Conservation (phyloP, 1,284 basidiomycete species). For the Anthracocystis walkeri region DNA sequence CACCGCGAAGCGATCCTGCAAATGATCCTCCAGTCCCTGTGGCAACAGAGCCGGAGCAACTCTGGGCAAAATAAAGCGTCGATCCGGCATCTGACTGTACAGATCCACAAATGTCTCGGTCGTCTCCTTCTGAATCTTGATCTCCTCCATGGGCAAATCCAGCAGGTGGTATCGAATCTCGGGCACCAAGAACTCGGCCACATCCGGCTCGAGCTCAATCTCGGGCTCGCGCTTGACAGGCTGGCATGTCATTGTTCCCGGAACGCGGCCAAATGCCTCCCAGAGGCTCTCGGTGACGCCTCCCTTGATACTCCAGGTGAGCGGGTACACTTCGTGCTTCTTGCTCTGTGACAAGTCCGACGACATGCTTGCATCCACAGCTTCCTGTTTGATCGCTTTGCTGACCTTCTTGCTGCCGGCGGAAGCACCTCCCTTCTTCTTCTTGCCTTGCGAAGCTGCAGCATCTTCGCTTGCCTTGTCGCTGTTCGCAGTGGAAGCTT, state of each 20-base stretch:
- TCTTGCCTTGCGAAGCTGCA: slow-evolving; percentile 18
- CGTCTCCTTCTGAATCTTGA: slow-evolving; percentile 54
- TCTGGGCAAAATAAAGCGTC: slow-evolving; percentile 34
- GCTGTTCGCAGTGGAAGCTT: background rate
- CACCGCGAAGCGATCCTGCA: slow-evolving; percentile 61
- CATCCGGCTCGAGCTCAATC: slow-evolving; percentile 53
- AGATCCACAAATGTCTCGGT: slow-evolving; percentile 47
- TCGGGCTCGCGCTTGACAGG: slow-evolving; percentile 52
- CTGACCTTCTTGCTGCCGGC: slow-evolving; percentile 30
- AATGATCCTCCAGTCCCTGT: slow-evolving; percentile 59
- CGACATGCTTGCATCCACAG: slow-evolving; percentile 5
- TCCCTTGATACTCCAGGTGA: slow-evolving; percentile 52
- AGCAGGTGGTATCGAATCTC: slow-evolving; percentile 53
- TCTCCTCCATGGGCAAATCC: slow-evolving; percentile 52
- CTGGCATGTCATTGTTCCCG: slow-evolving; percentile 56
- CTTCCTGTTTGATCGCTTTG: slow-evolving; percentile 34
- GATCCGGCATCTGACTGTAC: slow-evolving; percentile 46
- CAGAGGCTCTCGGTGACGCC: slow-evolving; percentile 61
- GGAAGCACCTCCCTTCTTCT: slow-evolving; percentile 25
- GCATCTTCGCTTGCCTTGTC: slow-evolving; percentile 20
- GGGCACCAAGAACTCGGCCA: slow-evolving; percentile 54
- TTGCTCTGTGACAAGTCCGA: slow-evolving; percentile 29
- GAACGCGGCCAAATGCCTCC: slow-evolving; percentile 62
- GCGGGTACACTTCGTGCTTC: slow-evolving; percentile 58
- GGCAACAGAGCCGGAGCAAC: slow-evolving; percentile 40